Evolutionary conservation across 2,329 filamentous ascomycete species (phyloP).

Genomic region (Xylariaceae sp.): DNA sequence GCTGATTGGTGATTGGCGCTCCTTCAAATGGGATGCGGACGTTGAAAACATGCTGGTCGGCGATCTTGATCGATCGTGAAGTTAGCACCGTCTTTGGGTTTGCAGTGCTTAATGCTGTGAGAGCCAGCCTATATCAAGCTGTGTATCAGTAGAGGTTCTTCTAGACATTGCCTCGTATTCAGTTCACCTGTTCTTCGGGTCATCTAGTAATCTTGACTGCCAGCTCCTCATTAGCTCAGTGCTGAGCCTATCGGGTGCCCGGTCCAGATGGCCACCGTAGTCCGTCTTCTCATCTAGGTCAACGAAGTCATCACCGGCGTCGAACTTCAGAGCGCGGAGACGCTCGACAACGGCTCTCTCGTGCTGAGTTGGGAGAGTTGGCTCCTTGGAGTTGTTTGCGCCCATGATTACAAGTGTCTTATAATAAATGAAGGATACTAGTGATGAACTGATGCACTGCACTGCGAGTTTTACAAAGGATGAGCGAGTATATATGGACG

Average conservation of each 20-base stretch:
- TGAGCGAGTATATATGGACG: too few species aligned
- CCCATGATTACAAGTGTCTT: constrained; percentile 36
- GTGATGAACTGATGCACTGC: too few species aligned
- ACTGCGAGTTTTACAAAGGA: too few species aligned
- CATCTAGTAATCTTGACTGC: constrained; percentile 58
- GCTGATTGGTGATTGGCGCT: constrained; percentile 79
- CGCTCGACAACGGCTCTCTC: constrained; percentile 45
- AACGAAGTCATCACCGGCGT: constrained; percentile 44
- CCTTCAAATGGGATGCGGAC: constrained; percentile 78
- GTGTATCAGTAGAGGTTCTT: neutral
- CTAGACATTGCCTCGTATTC: neutral
- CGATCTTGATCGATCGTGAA: constrained; percentile 57
- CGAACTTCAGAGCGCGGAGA: constrained; percentile 41
- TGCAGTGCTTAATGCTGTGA: constrained; percentile 66
- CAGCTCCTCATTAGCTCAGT: constrained; percentile 50
- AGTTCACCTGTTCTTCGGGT: constrained; percentile 61
- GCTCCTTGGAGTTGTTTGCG: constrained; percentile 39
- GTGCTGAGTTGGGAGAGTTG: constrained; percentile 25
- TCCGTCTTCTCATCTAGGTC: constrained; percentile 43
- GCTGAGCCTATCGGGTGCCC: constrained; percentile 45
- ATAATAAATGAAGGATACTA: neutral
- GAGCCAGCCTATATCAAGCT: constrained; percentile 57
- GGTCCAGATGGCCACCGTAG: constrained; percentile 17
- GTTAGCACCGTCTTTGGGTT: constrained; percentile 64
- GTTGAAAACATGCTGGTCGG: constrained; percentile 79